Conservation (phyloP, 495 filamentous ascomycete genomes). For the Penicillium manginii region DNA sequence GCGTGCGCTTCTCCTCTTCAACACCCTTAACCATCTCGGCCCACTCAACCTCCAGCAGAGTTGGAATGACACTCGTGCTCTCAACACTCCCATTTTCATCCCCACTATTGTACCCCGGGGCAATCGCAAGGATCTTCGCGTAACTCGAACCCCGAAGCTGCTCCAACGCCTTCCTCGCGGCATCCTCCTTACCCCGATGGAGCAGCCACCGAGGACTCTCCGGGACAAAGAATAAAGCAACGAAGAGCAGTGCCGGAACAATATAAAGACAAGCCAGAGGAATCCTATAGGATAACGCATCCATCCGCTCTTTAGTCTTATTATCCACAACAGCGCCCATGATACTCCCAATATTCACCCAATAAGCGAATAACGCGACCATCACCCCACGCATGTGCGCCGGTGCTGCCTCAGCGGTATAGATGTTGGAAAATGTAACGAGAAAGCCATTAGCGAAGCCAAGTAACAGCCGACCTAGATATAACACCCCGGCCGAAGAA, state of each 20-base stretch:
- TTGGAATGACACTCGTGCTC: conserved; percentile 5
- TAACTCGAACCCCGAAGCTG: conserved; percentile 10
- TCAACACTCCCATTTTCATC: conserved; percentile 5
- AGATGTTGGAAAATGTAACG: conserved; percentile 21
- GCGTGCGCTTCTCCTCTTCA: conserved; percentile 21
- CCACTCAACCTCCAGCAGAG: conserved; percentile 21
- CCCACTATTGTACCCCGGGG: neutral
- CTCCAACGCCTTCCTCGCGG: conserved; percentile 19
- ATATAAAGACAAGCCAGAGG: conserved; percentile 21
- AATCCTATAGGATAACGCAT: conserved; percentile 17
- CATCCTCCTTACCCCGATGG: conserved; percentile 13
- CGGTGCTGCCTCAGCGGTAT: conserved; percentile 18
- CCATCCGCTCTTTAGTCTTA: conserved; percentile 16
- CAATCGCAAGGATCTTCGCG: neutral
- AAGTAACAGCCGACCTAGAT: conserved; percentile 17
- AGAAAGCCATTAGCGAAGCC: conserved; percentile 24
- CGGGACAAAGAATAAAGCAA: conserved; percentile 19
- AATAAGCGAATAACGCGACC: conserved; percentile 21
- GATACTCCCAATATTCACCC: conserved; percentile 23
- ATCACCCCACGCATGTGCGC: conserved; percentile 20
- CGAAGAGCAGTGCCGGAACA: conserved; percentile 13
- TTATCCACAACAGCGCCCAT: conserved; percentile 19
- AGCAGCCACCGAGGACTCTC: conserved; percentile 23
- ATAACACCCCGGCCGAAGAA: conserved; percentile 10
- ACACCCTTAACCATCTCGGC: conserved; percentile 23